Conservation (phyloP, 2,329 filamentous ascomycete genomes). For the Microdochium trichocladiopsis region DNA sequence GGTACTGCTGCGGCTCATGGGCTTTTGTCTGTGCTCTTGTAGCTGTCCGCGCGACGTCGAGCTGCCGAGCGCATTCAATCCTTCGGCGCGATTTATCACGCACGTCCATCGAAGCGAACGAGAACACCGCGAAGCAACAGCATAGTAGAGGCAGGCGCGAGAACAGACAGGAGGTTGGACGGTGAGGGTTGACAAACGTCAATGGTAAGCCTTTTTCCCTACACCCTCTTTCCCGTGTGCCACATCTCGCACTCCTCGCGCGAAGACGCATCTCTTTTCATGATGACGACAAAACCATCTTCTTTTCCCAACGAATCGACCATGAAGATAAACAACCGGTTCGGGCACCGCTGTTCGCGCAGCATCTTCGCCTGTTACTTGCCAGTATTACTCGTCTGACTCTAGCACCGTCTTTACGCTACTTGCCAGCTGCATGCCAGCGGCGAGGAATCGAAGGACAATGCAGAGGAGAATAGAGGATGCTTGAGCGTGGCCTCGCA, state of each 20-base stretch:
- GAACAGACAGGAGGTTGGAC: background rate
- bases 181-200: background rate
- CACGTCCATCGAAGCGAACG: background rate
- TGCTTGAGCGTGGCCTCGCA: background rate
- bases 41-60: too few relatives aligned
- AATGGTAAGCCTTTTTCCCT: constrained; percentile 4
- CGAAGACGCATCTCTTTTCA: constrained; percentile 17
- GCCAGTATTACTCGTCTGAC: constrained; percentile 85
- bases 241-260: background rate
- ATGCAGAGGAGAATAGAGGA: background rate
- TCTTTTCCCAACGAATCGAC: constrained; percentile 87
- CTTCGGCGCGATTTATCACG: background rate
- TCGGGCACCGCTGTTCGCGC: constrained; percentile 50
- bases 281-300: constrained; percentile 73
- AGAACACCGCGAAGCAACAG: background rate
- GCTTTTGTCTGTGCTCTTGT: background rate
- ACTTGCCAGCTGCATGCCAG: too few relatives aligned
- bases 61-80: background rate
- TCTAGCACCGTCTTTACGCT: constrained; percentile 3
- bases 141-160: background rate
- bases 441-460: too few relatives aligned
- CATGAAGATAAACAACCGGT: constrained; percentile 71
- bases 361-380: constrained; percentile 68
- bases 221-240: constrained; percentile 2
- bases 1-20: background rate